These are phyloP conservation scores for Suhomyces chickasaworum DNA, from an alignment of 1,139 yeast species.

Conservation along the genomic window DNA sequence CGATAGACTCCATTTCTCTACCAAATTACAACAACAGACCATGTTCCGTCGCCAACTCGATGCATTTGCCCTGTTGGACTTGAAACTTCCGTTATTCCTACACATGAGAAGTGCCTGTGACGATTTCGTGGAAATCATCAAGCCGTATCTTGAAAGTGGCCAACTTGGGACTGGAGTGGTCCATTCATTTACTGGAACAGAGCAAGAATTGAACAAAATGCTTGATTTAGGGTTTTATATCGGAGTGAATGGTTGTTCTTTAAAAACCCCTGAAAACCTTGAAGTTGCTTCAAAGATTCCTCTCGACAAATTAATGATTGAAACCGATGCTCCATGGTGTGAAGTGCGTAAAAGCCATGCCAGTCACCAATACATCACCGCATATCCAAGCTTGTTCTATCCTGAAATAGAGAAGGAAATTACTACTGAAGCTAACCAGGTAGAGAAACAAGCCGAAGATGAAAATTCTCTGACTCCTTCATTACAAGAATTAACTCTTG, in stretches of 20 bases:
- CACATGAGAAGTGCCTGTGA: conserved; percentile 89
- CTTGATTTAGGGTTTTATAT: conserved; percentile 65
- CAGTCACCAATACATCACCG: conserved; percentile 56
- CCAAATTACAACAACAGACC: conserved; percentile 62
- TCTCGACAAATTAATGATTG: conserved; percentile 67
- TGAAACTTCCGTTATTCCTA: conserved; percentile 74
- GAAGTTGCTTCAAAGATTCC: conserved; percentile 70
- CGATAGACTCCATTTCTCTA: conserved; percentile 79
- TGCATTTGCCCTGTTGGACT: conserved; percentile 49
- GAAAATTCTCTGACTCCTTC: neutral
- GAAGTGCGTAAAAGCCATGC: conserved; percentile 86
- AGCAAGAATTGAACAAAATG: conserved; percentile 56
- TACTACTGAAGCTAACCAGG: neutral
- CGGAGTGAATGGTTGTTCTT: conserved; percentile 91
- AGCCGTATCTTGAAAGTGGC: conserved; percentile 53
- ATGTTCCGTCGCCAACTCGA: conserved; percentile 76
- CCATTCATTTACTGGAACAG: conserved; percentile 90
- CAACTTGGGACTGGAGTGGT: conserved; percentile 56
- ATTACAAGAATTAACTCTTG: neutral
- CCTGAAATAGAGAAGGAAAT: conserved; percentile 35
- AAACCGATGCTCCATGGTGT: conserved; percentile 99
- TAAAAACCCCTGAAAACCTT: conserved; percentile 74
- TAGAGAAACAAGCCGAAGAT: too few relatives aligned
- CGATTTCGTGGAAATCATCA: conserved; percentile 67
- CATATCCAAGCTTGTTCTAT: conserved; percentile 57